Conservation (phyloP, 148 eudicot genomes). For the Euryodendron excelsum region DNA sequence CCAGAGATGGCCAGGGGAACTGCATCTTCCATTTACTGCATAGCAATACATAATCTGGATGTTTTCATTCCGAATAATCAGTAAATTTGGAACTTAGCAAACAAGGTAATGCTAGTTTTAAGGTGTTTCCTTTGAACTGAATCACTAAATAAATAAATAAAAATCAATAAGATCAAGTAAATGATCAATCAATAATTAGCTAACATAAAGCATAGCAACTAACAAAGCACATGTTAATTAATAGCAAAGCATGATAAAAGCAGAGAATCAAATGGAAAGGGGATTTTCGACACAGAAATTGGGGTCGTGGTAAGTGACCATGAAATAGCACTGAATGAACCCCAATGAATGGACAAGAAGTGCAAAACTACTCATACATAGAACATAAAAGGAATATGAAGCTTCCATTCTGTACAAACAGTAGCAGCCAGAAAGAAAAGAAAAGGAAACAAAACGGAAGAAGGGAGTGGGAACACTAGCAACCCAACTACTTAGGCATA, state of each 20-base stretch:
- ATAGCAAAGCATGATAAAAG: neutral
- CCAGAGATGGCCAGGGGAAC: slow-evolving; percentile 78
- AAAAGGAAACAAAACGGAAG: neutral
- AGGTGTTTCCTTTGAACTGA: neutral
- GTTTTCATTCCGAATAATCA: slow-evolving; percentile 12
- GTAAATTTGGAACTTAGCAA: neutral
- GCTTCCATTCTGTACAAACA: neutral
- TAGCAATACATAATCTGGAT: slow-evolving; percentile 92
- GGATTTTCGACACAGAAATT: neutral
- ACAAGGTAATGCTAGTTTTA: neutral
- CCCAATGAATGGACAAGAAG: neutral
- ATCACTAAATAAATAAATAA: neutral
- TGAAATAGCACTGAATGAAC: neutral
- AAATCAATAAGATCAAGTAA: neutral
- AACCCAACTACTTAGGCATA: neutral
- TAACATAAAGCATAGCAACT: neutral
- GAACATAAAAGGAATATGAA: neutral
- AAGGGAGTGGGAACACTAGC: neutral
- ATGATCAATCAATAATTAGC: neutral
- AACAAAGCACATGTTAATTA: neutral
- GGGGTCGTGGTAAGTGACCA: neutral
- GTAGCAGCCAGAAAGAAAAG: no score
- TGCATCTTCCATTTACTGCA: slow-evolving; percentile 70
- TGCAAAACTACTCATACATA: neutral
- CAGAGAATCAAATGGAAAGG: neutral